Base-by-base conservation (phyloP, 164 flowering plant genomes). In the Annona cherimola region DNA sequence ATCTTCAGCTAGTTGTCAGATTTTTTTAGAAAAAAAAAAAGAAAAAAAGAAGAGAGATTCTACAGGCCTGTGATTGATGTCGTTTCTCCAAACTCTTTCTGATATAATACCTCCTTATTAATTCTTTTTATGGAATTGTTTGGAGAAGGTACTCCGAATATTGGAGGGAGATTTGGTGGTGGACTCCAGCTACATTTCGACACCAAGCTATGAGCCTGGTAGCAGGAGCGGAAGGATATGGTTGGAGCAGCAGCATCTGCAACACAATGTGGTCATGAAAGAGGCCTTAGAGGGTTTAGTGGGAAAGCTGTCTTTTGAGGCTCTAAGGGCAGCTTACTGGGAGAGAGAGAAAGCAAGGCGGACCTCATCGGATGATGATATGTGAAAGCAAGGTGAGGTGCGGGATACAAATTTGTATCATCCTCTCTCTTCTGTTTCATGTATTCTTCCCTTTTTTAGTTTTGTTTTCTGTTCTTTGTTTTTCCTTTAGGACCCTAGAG, bases 121-220 rank as follows among this genome's bases (percentile, higher is more conserved):
- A 6, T 5, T 62, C 40, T 41, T 59, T 60, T 45, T 7, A 41
- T 3, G 55, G 4, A 7, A 2, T 61, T 73, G 63, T 73, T 0
- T 45, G 12, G 39, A 19, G 55, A 61, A 92, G 97, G 93, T 92
- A 44, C 81, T 92, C 0, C 90, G 95, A 0, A 85, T 90, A 67
- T 79, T 92, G 67, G 92, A 90, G 78, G 95, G 95, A 16, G 95
- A 92, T 78, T 77, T 86, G 87, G 77, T 90, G 45, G 78, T 89
- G 78, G 97, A 90, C 50, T 63, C 86, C 9, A 86, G 79, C 73
- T 84, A 73, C 70, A 26, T 73, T 70, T 83, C 95, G 9, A 82
- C 90, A 26, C 88, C 90, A 0, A 84, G 90, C 9, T 83, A 78
- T 55, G 66, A 55, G 43, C 76, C 74, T 8, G 95, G 92, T 61